Base-by-base conservation (phyloP, 1,284 basidiomycete genomes). In the Leccinum fallax region DNA sequence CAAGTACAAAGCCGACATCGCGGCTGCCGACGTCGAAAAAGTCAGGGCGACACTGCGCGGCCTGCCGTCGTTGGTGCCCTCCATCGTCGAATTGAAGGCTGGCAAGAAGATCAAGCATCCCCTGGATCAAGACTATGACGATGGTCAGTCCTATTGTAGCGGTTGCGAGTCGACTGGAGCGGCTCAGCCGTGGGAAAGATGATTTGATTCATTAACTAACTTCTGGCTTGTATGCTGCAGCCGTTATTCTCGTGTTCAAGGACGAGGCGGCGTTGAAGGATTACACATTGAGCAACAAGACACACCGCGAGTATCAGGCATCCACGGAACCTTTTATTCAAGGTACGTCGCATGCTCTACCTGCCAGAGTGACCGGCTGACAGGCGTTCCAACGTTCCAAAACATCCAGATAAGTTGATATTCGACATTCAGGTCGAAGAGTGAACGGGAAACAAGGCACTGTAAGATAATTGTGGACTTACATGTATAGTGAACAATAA, bases 371-470 rank as follows among this genome's bases (percentile, higher is more conserved):
- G 3, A 13, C 19, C 19, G 5, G 11, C 19, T 46, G 43, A 24
- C 8, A 28, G 32, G 56, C 46, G 7, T 21, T 56, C 16, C 16
- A 4, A 46, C 11, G 9, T 19, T 46, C 10, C n/a, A 19, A 46
- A 43, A 46, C 52, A 55, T 46, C 24, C 26, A 74, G 73, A 72
- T 24, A 72, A 64, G 57, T 13, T 72, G 8, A 61, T 73, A 52
- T 76, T 67, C 57, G 68, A 75, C 51, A 64, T 74, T n/a, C 26
- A 61, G n/a, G 26, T 57, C 19, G 61, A 65, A n/a, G 67, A 67
- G 10, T 63, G 53, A 61, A 60, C 24, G 36, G 24, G 15, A 30
- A 26, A n/a, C n/a, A 15, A 24, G 55, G 13, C 7, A 43, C 13
- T 30, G 24, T 30, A 51, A 28, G 19, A 30, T 19, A 54, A 26